Conservation (phyloP, 1,139 yeast species). For the Pichia sp. region DNA sequence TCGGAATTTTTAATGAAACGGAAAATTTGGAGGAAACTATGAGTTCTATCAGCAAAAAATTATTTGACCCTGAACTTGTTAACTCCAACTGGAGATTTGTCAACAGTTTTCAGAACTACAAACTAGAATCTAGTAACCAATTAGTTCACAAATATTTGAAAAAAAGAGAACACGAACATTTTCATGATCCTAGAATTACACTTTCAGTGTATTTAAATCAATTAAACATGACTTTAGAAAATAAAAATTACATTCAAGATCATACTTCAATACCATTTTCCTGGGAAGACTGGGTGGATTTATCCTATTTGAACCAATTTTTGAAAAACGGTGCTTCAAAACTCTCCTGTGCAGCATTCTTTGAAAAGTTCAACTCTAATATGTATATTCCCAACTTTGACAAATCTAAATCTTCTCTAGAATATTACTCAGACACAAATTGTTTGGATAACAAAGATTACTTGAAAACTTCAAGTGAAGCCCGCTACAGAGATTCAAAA, state of each 20-base stretch:
- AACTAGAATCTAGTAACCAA: background rate
- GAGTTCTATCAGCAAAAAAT: background rate
- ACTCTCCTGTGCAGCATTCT: too few species aligned
- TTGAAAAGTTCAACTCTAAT: background rate
- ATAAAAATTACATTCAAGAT: too few species aligned
- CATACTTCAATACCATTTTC: constrained; percentile 37
- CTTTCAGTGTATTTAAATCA: constrained; percentile 30
- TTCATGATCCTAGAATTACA: constrained; percentile 35
- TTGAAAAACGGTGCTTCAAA: too few species aligned
- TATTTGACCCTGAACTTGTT: background rate
- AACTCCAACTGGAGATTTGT: constrained; percentile 3
- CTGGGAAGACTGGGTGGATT: constrained; percentile 52
- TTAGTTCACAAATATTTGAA: background rate
- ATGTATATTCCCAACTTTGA: constrained; percentile 5
- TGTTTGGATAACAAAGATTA: constrained; percentile 10
- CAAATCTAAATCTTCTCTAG: background rate
- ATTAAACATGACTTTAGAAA: too few species aligned
- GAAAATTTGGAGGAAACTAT: too few species aligned
- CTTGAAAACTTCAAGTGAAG: constrained; percentile 2
- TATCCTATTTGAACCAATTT: constrained; percentile 31
- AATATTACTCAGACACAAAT: constrained; percentile 14
- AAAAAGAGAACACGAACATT: constrained; percentile 14
- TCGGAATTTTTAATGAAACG: too few species aligned
- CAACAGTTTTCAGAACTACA: constrained; percentile 1
- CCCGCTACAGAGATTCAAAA: constrained; percentile 1